Base-by-base conservation (phyloP, 495 filamentous ascomycete genomes). In the Opeltia flavorubescens region DNA sequence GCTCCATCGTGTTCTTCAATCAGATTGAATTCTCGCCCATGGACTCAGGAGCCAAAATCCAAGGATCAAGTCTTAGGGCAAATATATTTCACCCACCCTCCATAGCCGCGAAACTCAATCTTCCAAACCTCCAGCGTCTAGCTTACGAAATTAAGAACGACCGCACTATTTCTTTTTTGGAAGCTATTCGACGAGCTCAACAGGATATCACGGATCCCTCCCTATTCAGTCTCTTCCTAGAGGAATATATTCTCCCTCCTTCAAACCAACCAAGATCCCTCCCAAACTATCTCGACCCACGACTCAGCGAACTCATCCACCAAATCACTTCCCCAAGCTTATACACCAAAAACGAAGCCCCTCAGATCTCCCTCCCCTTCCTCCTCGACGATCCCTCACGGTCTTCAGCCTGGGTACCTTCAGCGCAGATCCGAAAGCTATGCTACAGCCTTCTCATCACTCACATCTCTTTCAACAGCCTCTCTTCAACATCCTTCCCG, bases 331-430 rank as follows among this genome's bases (percentile, higher is more conserved):
- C n/a, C n/a, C n/a, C n/a, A n/a, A n/a, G n/a, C 7, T 55, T 48
- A 7, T 26, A 50, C 15, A 35, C 38, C 12, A 57, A 57, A 25
- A 43, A 46, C 18, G 18, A 9, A 9, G 18, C 18, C 38, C 1
- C 23, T 11, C 17, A 2, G 17, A 67, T 83, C 29, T 84, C 77
- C 48, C 66, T 85, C 6, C 71, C 76, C 0, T 61, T 73, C 26
- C 53, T 83, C 1, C 57, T 73, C 12, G 81, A 85, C 47, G 77
- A 71, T 49, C 73, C 72, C 29, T 44, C 63, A 5, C 67, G 75
- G 30, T 67, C 68, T 30, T 83, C 76, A 50, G 76, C 78, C 3
- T 89, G 84, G 84, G 67, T 67, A 44, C 50, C 67, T 11, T 79
- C 78, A 44, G 69, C 66, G 12, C 20, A 41, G 0, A 58, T 75